Evolutionary conservation across 108 stramenopile genomes (phyloP).

Genomic region (Parietichytrium sp.): DNA sequence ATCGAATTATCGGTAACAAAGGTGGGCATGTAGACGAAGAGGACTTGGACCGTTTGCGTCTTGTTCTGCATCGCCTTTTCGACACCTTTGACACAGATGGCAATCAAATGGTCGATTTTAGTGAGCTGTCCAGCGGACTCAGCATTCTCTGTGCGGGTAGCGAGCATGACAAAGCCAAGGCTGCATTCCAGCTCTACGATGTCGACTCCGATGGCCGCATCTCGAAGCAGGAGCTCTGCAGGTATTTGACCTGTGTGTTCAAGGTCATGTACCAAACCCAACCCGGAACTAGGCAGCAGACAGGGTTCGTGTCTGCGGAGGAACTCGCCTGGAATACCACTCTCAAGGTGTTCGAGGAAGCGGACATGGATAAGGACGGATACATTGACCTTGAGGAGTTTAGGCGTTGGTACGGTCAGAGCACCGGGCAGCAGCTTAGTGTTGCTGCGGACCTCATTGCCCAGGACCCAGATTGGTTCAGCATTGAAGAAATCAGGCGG

Average conservation of each 20-base stretch:
- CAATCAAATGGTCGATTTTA: slow-evolving; percentile 31
- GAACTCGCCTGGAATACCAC: slow-evolving; percentile 40
- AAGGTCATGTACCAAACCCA: slow-evolving; percentile 39
- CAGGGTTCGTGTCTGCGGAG: background rate
- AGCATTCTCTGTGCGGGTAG: slow-evolving; percentile 37
- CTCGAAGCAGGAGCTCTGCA: background rate
- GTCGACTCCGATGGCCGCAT: slow-evolving; percentile 41
- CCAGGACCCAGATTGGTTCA: slow-evolving; percentile 29
- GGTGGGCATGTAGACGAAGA: background rate
- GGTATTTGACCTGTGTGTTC: slow-evolving; percentile 41
- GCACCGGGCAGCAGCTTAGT: slow-evolving; percentile 31
- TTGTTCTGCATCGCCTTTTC: slow-evolving; percentile 30
- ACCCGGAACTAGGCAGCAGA: background rate
- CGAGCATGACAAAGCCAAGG: background rate
- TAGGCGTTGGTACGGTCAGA: slow-evolving; percentile 31
- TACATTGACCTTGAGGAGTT: slow-evolving; percentile 37
- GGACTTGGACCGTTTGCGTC: background rate
- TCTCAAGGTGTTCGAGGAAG: slow-evolving; percentile 8
- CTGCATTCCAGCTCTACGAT: slow-evolving; percentile 50
- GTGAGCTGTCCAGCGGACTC: slow-evolving; percentile 42
- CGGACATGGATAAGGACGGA: background rate
- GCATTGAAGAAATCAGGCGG: slow-evolving; percentile 16
- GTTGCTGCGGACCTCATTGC: slow-evolving; percentile 33
- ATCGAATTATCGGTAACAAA: background rate
- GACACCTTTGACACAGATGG: slow-evolving; percentile 1